Evolutionary conservation across 2,329 filamentous ascomycete species (phyloP).

Genomic region (Fusarium robinianum): DNA sequence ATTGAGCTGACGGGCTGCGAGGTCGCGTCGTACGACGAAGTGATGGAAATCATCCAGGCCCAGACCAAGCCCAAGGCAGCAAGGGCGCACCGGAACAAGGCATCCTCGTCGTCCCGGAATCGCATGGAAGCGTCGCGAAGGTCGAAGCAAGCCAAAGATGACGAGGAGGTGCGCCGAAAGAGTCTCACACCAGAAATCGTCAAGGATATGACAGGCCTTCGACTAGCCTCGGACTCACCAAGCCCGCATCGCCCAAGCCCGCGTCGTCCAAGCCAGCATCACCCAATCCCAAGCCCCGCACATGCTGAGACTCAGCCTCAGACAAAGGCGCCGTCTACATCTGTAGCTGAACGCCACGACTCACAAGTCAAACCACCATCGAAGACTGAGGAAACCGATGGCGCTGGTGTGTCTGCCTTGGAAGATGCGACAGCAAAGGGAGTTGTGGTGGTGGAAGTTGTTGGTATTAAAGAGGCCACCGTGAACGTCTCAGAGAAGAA

Average conservation of each 20-base stretch:
- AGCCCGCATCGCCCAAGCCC: conserved; percentile 8
- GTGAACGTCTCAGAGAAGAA: conserved; percentile 3
- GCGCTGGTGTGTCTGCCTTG: conserved; percentile 2
- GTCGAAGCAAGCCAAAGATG: conserved; percentile 5
- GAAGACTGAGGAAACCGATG: conserved; percentile 25
- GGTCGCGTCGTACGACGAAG: conserved; percentile 61
- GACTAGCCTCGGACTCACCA: conserved; percentile 36
- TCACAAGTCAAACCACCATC: conserved; percentile 15
- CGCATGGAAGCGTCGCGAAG: conserved; percentile 14
- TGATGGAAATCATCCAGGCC: conserved; percentile 49
- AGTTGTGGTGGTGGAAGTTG: conserved; percentile 3
- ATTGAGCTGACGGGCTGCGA: conserved; percentile 75
- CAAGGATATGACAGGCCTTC: conserved; percentile 40
- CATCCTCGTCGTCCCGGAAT: conserved; percentile 11
- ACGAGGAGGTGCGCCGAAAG: conserved; percentile 19
- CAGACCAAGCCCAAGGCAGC: conserved; percentile 18
- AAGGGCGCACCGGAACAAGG: conserved; percentile 8
- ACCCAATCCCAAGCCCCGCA: neutral
- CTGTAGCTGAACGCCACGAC: conserved; percentile 21
- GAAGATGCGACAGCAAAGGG: neutral
- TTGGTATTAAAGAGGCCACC: conserved; percentile 16
- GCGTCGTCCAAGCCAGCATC: conserved; percentile 23
- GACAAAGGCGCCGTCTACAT: conserved; percentile 29
- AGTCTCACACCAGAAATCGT: conserved; percentile 39
- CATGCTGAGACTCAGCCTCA: conserved; percentile 25